Base-by-base conservation (phyloP, 2,329 filamentous ascomycete species). In the Penicillium sp. region DNA sequence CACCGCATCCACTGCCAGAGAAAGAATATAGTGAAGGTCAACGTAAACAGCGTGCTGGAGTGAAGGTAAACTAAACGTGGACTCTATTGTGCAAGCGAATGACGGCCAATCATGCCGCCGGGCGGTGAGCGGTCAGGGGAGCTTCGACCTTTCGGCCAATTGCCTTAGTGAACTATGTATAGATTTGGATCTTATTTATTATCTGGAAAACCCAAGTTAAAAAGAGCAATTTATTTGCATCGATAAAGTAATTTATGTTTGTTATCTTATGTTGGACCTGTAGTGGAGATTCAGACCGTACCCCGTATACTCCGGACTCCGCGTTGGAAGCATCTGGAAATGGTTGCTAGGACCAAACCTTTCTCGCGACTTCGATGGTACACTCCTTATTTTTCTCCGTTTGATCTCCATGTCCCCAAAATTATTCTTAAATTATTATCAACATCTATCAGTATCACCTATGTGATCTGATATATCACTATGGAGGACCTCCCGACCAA, bases 1-100 rank as follows among this genome's bases (percentile, higher is more conserved):
- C 65, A 67, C 67, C 61, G 63, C 70, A 74, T 71, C 63, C 68
- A 71, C 67, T 59, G 52, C 60, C 62, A 54, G 53, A 59, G 61
- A 55, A 55, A 47, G 50, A 60, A 49, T 60, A 63, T 59, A 60
- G 61, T 59, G 63, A 40, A 16, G 32, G 32, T 34, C 38, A 21
- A 60, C 58, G 58, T 46, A 58, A 58, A 60, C 54, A 59, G 46
- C 50, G 58, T 48, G 62, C 62, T 58, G 56, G 52, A 45, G 56
- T 55, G 55, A 48, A 55, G 58, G 64, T 71, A 67, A 68, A 70
- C 68, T 67, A 71, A 68, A 73, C 69, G 70, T 74, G 70, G 71
- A 73, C 71, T 71, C 69, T 61, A 71, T 69, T 71, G 70, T 67
- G 67, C 60, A 72, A 72, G 72, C 70, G 69, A 71, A 63, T 61